A percentile compares a stretch with the other conserved stretches of the same genome.
phyloP scores from a whole-genome alignment of 2,329 filamentous ascomycete species.

The Monosporascus sp. region DNA sequence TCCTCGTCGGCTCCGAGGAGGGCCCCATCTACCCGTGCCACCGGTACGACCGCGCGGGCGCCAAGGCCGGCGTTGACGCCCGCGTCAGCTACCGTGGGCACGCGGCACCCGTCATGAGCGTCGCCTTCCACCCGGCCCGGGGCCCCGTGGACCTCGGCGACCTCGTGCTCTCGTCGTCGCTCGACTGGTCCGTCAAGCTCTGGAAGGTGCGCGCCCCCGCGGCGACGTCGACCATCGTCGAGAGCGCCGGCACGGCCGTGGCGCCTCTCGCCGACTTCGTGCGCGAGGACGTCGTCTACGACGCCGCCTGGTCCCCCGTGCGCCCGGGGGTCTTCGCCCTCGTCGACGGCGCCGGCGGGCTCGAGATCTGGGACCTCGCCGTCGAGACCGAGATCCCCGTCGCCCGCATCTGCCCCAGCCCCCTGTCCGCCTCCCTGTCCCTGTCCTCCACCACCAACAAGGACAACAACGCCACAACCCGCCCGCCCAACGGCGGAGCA shows the following conservation, averaged over 20 bases:
- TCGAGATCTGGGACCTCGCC: constrained; percentile 94
- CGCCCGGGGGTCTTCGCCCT: constrained; percentile 92
- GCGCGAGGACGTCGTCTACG: constrained; percentile 94
- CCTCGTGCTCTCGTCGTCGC: constrained; percentile 80
- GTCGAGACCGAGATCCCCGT: constrained; percentile 89
- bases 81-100: constrained; percentile 86
- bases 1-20: constrained; percentile 94
- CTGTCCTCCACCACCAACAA: background rate
- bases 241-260: constrained; percentile 45
- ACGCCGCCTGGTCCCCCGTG: constrained; percentile 89
- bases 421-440: constrained; percentile 4
- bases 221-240: constrained; percentile 57
- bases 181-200: constrained; percentile 96
- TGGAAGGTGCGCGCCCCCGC: constrained; percentile 89
- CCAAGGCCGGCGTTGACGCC: constrained; percentile 90
- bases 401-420: constrained; percentile 68
- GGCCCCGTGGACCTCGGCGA: constrained; percentile 94
- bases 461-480: background rate
- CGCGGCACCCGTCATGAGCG: constrained; percentile 89
- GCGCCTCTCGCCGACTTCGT: constrained; percentile 81
- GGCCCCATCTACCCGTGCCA: constrained; percentile 95
- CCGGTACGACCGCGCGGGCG: constrained; percentile 92
- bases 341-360: constrained; percentile 84
- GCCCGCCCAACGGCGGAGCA: background rate
- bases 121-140: constrained; percentile 89